Conservation (phyloP, 108 stramenopile species). For the Cyclostephanos invisitatus region DNA sequence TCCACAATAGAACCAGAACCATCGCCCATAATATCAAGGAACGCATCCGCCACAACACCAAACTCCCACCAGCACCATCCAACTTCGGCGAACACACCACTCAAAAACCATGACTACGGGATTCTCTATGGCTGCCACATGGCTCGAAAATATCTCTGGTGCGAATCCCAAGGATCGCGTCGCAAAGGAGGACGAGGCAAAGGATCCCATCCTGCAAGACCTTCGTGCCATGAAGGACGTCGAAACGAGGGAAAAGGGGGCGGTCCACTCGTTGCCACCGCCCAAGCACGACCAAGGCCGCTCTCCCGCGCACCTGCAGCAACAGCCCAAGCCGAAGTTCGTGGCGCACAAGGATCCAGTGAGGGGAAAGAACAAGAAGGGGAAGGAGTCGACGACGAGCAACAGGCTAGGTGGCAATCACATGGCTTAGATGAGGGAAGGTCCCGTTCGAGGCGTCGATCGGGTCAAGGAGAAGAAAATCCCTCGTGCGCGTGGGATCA, state of each 20-base stretch:
- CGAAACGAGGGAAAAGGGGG: conserved; percentile 13
- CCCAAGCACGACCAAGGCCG: too few species aligned
- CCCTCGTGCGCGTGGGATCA: too few species aligned
- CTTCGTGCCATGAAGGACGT: conserved; percentile 31
- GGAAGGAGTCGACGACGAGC: conserved; percentile 8
- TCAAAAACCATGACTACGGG: conserved; percentile 29
- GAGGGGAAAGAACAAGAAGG: conserved; percentile 34
- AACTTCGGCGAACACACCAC: background rate
- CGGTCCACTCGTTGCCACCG: conserved; percentile 4
- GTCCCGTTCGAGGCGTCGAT: too few species aligned
- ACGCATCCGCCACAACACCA: too few species aligned
- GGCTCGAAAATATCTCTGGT: conserved; percentile 38
- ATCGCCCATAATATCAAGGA: background rate
- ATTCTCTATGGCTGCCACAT: conserved; percentile 36
- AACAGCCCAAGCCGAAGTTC: conserved; percentile 46
- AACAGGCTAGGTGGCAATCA: conserved; percentile 37
- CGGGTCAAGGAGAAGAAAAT: too few species aligned
- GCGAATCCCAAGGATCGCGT: conserved; percentile 16
- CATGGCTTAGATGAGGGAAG: conserved; percentile 28
- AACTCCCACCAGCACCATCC: background rate
- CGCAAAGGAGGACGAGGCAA: conserved; percentile 17
- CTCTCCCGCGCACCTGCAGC: conserved; percentile 11
- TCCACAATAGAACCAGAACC: background rate
- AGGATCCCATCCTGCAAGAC: conserved; percentile 36
- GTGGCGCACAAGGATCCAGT: conserved; percentile 31